Evolutionary conservation across 768 basidiomycete species (phyloP).

Genomic region (Favolaschia claudopus): DNA sequence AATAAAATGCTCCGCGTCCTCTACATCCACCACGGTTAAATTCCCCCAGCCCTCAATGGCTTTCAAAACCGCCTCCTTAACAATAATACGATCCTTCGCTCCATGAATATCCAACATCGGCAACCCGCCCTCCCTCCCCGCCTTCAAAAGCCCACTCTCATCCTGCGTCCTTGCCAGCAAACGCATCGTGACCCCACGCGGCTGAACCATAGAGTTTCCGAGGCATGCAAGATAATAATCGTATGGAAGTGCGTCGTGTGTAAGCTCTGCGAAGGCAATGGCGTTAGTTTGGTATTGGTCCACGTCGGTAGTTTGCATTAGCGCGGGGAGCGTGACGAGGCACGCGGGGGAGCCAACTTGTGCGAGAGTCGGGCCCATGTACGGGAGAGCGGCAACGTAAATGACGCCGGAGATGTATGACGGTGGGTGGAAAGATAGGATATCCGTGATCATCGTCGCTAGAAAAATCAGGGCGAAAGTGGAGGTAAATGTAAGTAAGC

Average conservation of each 20-base stretch:
- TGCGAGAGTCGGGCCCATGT: conserved; percentile 33
- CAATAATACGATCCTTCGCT: conserved; percentile 34
- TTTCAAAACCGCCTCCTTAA: conserved; percentile 30
- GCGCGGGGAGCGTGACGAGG: conserved; percentile 23
- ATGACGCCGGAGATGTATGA: conserved; percentile 37
- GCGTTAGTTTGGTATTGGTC: conserved; percentile 33
- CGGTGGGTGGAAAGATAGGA: conserved; percentile 33
- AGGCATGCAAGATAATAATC: conserved; percentile 20
- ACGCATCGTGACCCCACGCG: conserved; percentile 29
- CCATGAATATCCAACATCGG: conserved; percentile 37
- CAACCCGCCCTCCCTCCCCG: conserved; percentile 32
- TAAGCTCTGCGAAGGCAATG: conserved; percentile 27
- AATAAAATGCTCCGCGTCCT: conserved; percentile 38
- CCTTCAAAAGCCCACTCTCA: conserved; percentile 28
- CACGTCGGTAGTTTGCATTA: conserved; percentile 31
- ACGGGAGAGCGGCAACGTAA: conserved; percentile 35
- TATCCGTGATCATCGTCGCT: conserved; percentile 36
- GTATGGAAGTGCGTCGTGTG: conserved; percentile 24
- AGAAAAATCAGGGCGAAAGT: neutral
- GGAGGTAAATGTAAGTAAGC: too few species aligned
- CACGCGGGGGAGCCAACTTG: conserved; percentile 27
- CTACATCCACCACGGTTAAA: conserved; percentile 31
- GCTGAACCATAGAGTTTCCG: conserved; percentile 35
- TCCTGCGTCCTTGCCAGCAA: conserved; percentile 36
- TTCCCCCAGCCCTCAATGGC: conserved; percentile 35